Evolutionary conservation across 2,329 filamentous ascomycete species (phyloP).

Genomic region (Furcasterigmium furcatum): DNA sequence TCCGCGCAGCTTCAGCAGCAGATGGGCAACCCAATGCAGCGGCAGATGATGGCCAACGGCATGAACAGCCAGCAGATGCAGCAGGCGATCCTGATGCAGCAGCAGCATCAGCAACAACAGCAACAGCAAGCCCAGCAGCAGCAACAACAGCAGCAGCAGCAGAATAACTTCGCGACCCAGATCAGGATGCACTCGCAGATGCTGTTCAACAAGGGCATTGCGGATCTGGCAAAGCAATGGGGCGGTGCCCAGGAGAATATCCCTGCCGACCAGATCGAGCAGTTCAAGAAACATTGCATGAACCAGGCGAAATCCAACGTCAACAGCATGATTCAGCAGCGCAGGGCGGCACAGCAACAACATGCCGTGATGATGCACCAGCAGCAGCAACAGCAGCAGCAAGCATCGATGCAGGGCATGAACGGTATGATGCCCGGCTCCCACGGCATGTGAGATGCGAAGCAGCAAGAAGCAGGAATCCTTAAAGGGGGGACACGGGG

Average conservation of each 20-base stretch:
- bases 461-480: not conserved
- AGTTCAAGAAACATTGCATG: constrained; percentile 39
- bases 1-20: constrained; percentile 22
- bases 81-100: constrained; percentile 34
- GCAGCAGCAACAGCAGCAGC: constrained; percentile 28
- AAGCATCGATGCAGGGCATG: constrained; percentile 46
- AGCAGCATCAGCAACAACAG: constrained; percentile 23
- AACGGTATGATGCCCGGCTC: constrained; percentile 48
- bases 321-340: constrained; percentile 25
- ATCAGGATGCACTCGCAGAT: constrained; percentile 28
- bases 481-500: too few species aligned
- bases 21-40: constrained; percentile 34
- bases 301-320: constrained; percentile 32
- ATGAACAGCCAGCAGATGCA: constrained; percentile 35
- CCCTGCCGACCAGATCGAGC: constrained; percentile 40
- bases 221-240: constrained; percentile 27
- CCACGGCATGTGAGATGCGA: constrained; percentile 38
- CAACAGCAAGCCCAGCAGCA: constrained; percentile 22
- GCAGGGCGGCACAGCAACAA: constrained; percentile 15
- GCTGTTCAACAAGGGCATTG: constrained; percentile 37
- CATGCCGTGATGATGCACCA: constrained; percentile 29
- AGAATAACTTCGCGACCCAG: constrained; percentile 19
- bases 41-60: constrained; percentile 33
- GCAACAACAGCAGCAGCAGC: constrained; percentile 28
- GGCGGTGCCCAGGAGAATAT: constrained; percentile 38